Evolutionary conservation across 148 eudicot species (phyloP).

Genomic region (Amaranthus cruentus): DNA sequence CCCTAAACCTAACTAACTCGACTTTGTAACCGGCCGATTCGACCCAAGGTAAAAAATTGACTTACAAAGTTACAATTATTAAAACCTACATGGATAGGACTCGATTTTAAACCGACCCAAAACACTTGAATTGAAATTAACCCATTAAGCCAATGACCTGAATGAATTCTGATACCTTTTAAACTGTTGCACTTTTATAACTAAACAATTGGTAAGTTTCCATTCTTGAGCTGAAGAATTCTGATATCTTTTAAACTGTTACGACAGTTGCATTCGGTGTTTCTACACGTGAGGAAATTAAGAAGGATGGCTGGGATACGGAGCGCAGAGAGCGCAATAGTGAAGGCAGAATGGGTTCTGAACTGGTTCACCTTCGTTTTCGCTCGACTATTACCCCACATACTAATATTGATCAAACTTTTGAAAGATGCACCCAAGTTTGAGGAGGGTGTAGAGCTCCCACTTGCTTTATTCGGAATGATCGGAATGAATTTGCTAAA

Average conservation of each 20-base stretch:
- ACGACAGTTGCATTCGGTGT: conserved; percentile 66
- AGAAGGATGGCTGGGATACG: conserved; percentile 78
- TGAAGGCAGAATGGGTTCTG: conserved; percentile 77
- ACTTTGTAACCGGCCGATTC: too few relatives aligned
- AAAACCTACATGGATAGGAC: too few relatives aligned
- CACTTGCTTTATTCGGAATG: conserved; percentile 85
- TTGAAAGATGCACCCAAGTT: conserved; percentile 74
- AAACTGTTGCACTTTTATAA: too few relatives aligned
- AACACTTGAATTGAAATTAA: too few relatives aligned
- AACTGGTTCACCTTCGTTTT: conserved; percentile 64
- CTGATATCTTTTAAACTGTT: background rate
- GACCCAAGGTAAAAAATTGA: too few relatives aligned
- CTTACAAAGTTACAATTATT: too few relatives aligned
- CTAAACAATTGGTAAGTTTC: background rate
- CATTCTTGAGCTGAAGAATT: background rate
- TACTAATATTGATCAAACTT: conserved; percentile 67
- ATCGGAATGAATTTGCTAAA: conserved; percentile 76
- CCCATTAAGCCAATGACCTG: too few relatives aligned
- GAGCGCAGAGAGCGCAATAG: conserved; percentile 45
- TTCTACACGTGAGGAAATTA: conserved; percentile 73
- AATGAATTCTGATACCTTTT: too few relatives aligned
- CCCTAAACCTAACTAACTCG: too few relatives aligned
- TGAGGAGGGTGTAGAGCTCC: conserved; percentile 67
- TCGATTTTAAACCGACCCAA: too few relatives aligned
- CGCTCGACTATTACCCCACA: conserved; percentile 60